Base-by-base conservation (phyloP, 1,284 basidiomycete genomes). In the Trichosporon coremiiforme region DNA sequence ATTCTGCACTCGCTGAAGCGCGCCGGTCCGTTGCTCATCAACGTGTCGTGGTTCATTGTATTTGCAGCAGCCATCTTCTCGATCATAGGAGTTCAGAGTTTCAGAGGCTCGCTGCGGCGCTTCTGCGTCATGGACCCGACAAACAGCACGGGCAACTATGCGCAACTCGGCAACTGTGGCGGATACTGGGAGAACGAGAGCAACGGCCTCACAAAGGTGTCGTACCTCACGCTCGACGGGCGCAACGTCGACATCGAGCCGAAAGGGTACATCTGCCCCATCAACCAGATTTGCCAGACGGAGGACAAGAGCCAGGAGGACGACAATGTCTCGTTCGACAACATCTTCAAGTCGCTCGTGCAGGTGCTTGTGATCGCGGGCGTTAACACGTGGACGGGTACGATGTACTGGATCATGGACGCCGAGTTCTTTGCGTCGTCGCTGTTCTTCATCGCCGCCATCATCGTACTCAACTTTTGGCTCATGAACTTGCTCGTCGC, bases 401-500 rank as follows among this genome's bases (percentile, higher is more conserved):
- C 91, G 70, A 98, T 98, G 96, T 98, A 98, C 83, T 82, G 85
- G 57, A 91, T 94, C 86, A 93, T 98, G 83, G 93, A 95, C 76
- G 87, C 95, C 1, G 96, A 99, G 80, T 96, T 91, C 83, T 94
- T 92, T 78, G 84, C 90, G 7, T 94, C 94, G 0, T 91, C 88
- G 75, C 85, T 95, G 73, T 98, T 94, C 85, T 98, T 95, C 85
- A 91, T 98, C 75, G 84, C 91, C 67, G 90, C 90, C 70, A 85
- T 95, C 71, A 85, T 96, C 73, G 87, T 96, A 10, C 87, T 96
- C 75, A 95, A 96, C 82, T 93, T 95, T 79, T 96, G 94, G 93
- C 86, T 98, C 69, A 91, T 96, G 86, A 96, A 97, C 80, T 84
- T 97, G 70, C 93, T 98, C 80, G 94, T 98, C 70, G 96, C 95